Evolutionary conservation across 2,329 filamentous ascomycete genomes (phyloP), one percentile per base, ranked within the genome.

Genomic region (Cladophialophora immunda): DNA sequence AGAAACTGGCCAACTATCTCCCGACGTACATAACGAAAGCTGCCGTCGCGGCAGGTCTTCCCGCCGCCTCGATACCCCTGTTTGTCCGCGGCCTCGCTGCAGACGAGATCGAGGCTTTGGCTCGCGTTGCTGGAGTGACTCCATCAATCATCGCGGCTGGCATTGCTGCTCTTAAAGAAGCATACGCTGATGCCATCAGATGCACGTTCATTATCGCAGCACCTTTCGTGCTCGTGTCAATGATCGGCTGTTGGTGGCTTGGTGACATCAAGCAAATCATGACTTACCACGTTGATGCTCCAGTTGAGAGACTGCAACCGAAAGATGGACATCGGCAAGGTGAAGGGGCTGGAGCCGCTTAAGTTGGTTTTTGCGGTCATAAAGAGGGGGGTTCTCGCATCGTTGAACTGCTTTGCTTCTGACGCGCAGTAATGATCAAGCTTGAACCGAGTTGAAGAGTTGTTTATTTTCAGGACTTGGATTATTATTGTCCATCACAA

Each of bases 221-320:
- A 15, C 65, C 65, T 6, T 67, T 67, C 53, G 65, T 54, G 17
- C 34, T 61, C 17, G 41, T 59, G 8, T 62, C 54, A 32, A 19
- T 27, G 19, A 29, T 67, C 4, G 17, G 30, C 50, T 65, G 65
- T 47, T 58, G 54, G 38, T 67, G 56, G 47, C 15, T 62, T 17
- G 55, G 25, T 54, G 62, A 65, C 34, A 9, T 67, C 36, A 54
- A 34, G 15, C 60, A 65, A 56, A 60, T 38, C 9, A 67, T 67
- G 65, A 65, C 58, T 41, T 67, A 61, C 22, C 27, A 61, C 9
- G 65, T 67, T 45, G 65, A 67, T 47, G 65, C 65, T 8, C 65
- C 65, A 19, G 53, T 67, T 29, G 65, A 67, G 45, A 57, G 60
- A 30, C 52, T 67, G 50, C 29, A 30, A 30, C 29, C 29, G 29